A percentile compares a stretch with the other conserved stretches of the same genome.
Evolutionary conservation across 2,329 filamentous ascomycete genomes (phyloP).

Genomic region (Byssochlamys sp.): DNA sequence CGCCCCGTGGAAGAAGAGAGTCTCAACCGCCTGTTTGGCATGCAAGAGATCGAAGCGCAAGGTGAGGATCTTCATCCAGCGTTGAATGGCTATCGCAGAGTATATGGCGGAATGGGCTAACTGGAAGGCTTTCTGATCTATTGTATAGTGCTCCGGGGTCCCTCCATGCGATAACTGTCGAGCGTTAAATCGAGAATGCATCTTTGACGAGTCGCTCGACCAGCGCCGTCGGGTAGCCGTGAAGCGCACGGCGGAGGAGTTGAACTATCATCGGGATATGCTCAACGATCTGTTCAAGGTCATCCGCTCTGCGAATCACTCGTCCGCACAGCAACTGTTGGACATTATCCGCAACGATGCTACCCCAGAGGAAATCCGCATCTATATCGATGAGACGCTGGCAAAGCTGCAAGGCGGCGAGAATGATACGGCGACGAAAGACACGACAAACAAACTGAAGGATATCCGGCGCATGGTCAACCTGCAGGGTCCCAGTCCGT

Average conservation of each 20-base stretch:
- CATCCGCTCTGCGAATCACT: conserved; percentile 24
- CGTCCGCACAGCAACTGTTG: conserved; percentile 19
- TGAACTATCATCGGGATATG: conserved; percentile 30
- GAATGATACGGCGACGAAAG: conserved; percentile 7
- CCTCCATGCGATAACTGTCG: conserved; percentile 32
- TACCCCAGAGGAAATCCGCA: conserved; percentile 25
- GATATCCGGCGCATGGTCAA: conserved; percentile 19
- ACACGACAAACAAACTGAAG: conserved; percentile 17
- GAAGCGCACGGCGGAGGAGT: conserved; percentile 32
- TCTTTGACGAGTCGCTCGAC: conserved; percentile 54
- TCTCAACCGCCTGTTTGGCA: conserved; percentile 31
- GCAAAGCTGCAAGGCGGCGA: conserved; percentile 9
- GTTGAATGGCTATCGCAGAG: not conserved
- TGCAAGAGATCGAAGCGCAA: conserved; percentile 35
- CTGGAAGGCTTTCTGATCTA: not conserved
- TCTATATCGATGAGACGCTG: conserved; percentile 24
- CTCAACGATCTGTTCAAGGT: conserved; percentile 27
- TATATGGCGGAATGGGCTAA: not conserved
- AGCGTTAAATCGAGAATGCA: conserved; percentile 26
- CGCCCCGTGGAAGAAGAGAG: conserved; percentile 24
- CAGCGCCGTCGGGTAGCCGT: conserved; percentile 36
- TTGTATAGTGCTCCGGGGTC: conserved; percentile 26
- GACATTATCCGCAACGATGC: conserved; percentile 28
- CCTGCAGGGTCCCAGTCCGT: conserved; percentile 21
- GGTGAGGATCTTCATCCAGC: conserved; percentile 10